A percentile compares a stretch with the other conserved stretches of the same genome.
phyloP scores from a whole-genome alignment of 805 yeast species.

The Starmerella cellae region DNA sequence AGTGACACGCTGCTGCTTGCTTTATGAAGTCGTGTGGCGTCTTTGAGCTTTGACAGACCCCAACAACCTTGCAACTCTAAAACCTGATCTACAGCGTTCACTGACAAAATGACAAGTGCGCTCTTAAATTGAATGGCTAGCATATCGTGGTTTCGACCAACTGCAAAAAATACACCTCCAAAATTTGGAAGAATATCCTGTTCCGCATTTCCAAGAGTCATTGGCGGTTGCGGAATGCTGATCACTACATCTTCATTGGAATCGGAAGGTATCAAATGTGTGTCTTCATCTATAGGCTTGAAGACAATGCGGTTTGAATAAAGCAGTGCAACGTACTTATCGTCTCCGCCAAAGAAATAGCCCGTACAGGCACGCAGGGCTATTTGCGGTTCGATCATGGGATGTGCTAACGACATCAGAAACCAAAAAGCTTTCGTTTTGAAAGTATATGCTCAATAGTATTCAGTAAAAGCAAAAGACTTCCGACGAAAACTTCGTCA shows the following conservation, averaged over 20 bases:
- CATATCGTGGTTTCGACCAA: slow-evolving; percentile 15
- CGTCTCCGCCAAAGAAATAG: slow-evolving; percentile 11
- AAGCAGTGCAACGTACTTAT: slow-evolving; percentile 11
- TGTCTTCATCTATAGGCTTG: not conserved
- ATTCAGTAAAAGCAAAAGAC: no score
- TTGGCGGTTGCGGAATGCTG: slow-evolving; percentile 16
- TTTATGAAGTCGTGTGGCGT: not conserved
- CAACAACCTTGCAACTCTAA: slow-evolving; percentile 17
- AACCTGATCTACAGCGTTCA: slow-evolving; percentile 7
- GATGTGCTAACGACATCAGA: slow-evolving; percentile 17
- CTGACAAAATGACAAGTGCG: slow-evolving; percentile 8
- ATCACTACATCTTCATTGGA: slow-evolving; percentile 5
- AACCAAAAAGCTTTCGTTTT: no score
- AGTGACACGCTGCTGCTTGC: not conserved
- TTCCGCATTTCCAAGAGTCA: slow-evolving; percentile 10
- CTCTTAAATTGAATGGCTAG: slow-evolving; percentile 9
- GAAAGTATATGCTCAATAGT: no score
- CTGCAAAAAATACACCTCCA: slow-evolving; percentile 15
- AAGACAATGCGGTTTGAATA: slow-evolving; percentile 16
- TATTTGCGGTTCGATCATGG: slow-evolving; percentile 14
- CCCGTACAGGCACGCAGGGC: slow-evolving; percentile 15
- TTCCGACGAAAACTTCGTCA: no score
- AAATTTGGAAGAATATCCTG: slow-evolving; percentile 7
- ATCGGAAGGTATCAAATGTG: not conserved
- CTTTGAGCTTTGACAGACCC: slow-evolving; percentile 15